Conservation (phyloP, 352 stramenopile genomes). For the Pythium guiyangense region DNA sequence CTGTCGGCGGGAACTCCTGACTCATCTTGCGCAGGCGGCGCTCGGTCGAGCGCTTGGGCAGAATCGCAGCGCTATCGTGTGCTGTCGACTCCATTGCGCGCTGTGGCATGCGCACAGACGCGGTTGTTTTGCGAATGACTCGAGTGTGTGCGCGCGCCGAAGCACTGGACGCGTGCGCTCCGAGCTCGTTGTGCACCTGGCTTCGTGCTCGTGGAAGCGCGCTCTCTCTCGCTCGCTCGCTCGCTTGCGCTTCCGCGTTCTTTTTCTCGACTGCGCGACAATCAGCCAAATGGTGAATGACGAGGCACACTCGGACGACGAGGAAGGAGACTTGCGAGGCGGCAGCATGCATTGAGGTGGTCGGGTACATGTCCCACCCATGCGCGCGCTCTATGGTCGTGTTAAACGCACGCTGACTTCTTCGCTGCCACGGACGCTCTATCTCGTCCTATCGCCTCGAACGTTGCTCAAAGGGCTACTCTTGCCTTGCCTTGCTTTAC, state of each 20-base stretch:
- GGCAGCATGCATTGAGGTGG: background rate
- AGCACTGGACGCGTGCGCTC: background rate
- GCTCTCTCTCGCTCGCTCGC: background rate
- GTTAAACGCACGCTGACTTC: too few species aligned
- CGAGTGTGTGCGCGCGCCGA: too few species aligned
- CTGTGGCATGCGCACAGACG: background rate
- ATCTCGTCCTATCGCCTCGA: too few species aligned
- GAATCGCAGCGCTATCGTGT: background rate
- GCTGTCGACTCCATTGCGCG: background rate
- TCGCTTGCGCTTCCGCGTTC: background rate
- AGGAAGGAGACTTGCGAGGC: too few species aligned
- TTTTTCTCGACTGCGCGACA: background rate
- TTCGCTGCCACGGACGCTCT: too few species aligned
- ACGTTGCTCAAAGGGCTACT: too few species aligned
- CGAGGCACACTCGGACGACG: too few species aligned
- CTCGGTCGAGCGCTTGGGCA: constrained; percentile 16
- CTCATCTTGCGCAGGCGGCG: constrained; percentile 58
- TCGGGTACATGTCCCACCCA: background rate
- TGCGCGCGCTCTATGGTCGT: background rate
- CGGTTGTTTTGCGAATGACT: background rate
- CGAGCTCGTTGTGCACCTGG: background rate
- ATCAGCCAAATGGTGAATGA: background rate
- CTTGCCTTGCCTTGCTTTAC: too few species aligned
- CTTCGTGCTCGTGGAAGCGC: background rate
- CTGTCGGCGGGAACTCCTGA: constrained; percentile 43